Conservation (phyloP, 1,284 basidiomycete species). For the Stygiomarasmius scandens region DNA sequence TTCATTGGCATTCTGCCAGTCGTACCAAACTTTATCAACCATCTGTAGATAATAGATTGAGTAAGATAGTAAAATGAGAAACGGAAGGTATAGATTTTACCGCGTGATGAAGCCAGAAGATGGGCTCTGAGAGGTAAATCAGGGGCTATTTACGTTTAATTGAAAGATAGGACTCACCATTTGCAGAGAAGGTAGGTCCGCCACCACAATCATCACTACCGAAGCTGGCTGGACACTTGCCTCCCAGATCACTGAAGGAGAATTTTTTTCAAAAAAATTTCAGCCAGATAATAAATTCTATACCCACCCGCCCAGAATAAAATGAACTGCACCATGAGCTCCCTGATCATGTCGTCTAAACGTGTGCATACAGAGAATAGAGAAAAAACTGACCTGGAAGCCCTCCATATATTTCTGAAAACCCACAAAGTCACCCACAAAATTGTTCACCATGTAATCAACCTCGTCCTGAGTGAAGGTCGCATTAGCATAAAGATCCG, state of each 20-base stretch:
- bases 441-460: conserved; percentile 28
- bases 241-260: conserved; percentile 15
- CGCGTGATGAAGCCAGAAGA: conserved; percentile 13
- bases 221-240: conserved; percentile 9
- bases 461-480: conserved; percentile 32
- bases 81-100: background rate
- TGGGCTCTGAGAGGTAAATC: background rate
- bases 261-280: background rate
- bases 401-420: conserved; percentile 36
- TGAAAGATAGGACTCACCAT: conserved; percentile 6
- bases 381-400: background rate
- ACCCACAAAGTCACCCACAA: conserved; percentile 33
- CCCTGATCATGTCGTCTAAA: conserved; percentile 6
- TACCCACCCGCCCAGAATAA: conserved; percentile 19
- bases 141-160: too few relatives aligned
- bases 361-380: background rate
- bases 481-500: conserved; percentile 27
- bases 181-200: conserved; percentile 20
- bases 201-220: conserved; percentile 15
- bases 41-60: conserved; percentile 17
- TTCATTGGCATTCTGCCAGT: conserved; percentile 32
- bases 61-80: background rate
- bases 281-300: background rate
- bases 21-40: conserved; percentile 39
- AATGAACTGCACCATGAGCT: conserved; percentile 20